phyloP scores from a whole-genome alignment of 2,329 filamentous ascomycete species.

The Aureobasidium sp. region DNA sequence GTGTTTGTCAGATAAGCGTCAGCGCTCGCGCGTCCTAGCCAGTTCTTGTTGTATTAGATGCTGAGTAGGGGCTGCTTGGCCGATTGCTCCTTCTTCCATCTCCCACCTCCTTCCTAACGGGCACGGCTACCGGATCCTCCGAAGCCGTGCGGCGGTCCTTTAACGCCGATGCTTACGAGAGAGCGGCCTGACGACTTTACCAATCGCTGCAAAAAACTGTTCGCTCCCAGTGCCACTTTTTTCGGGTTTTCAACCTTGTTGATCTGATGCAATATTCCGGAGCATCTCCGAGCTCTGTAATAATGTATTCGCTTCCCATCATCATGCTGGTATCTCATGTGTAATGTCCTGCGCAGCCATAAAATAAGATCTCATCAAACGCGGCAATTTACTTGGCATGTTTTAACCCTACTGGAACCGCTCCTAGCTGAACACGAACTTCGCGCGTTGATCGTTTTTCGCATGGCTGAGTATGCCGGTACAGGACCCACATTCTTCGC shows the following conservation, averaged over 20 bases:
- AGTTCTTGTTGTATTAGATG: background rate
- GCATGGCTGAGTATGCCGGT: background rate
- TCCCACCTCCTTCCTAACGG: background rate
- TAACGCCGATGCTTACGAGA: constrained; percentile 7
- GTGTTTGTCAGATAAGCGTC: background rate
- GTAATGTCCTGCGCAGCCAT: background rate
- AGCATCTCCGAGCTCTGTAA: background rate
- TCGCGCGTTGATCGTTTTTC: background rate
- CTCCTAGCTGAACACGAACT: constrained; percentile 1
- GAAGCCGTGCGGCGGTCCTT: background rate
- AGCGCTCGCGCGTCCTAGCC: background rate
- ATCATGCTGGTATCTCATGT: background rate
- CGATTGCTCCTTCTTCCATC: constrained; percentile 1
- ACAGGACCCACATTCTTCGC: constrained; percentile 1
- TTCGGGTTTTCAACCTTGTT: background rate
- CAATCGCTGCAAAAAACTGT: background rate
- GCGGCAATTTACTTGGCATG: background rate
- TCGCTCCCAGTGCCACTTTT: background rate
- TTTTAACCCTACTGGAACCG: background rate
- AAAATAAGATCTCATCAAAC: background rate
- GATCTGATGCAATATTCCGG: background rate
- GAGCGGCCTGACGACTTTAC: background rate
- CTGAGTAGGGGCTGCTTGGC: background rate
- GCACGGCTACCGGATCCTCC: background rate
- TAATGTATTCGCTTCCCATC: background rate